Base-by-base conservation (phyloP, 23 red algal species). In the Gracilaria vermiculophylla region DNA sequence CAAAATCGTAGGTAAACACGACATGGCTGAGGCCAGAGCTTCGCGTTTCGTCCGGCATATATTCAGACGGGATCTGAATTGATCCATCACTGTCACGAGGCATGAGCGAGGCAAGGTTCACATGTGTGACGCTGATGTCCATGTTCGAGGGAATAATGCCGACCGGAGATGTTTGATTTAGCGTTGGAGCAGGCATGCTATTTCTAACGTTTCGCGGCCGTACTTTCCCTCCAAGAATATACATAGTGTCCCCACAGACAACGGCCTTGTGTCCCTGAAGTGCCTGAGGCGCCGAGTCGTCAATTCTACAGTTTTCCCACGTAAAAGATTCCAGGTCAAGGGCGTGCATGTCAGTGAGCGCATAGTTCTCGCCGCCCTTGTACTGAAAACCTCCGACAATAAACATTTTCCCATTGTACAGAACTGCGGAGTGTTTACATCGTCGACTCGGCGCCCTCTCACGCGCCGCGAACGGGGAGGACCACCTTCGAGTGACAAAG, bases 191-290 rank as follows among this genome's bases (percentile, higher is more conserved):
- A 3, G 69, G 66, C 53, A 79, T 54, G 28, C 76, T 79, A 53
- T 76, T 45, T 45, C 84, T 48, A 3, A 47, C 34, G 54, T 45
- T 61, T 5, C 84, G 66, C 21, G 36, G 50, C 2, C 93, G 97
- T 41, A 99, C 81, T 88, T 99, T 99, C 34, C 97, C 97, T 21
- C 97, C 97, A 19, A 99, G 52, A 20, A 99, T 78, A 41, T 94
- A 95, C 97, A 99, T 99, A 11, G 88, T 89, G 23, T 95, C 93
- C 2, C 78, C 81, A 34, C 83, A 75, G 0, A 94, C 97, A 40
- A 95, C 92, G 36, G 97, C 97, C 37, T 82, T 83, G 76, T 99
- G 97, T 32, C 93, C 97, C 54, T 99, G 97, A n/a, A 99, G 34
- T 31, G 87, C 92, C 15, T 91, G 88, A n/a, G 97, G 97, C n/a